These are phyloP conservation scores for Chernovozyma sophiae-reginae DNA, from an alignment of 1,139 yeast species.

Conservation along the genomic window DNA sequence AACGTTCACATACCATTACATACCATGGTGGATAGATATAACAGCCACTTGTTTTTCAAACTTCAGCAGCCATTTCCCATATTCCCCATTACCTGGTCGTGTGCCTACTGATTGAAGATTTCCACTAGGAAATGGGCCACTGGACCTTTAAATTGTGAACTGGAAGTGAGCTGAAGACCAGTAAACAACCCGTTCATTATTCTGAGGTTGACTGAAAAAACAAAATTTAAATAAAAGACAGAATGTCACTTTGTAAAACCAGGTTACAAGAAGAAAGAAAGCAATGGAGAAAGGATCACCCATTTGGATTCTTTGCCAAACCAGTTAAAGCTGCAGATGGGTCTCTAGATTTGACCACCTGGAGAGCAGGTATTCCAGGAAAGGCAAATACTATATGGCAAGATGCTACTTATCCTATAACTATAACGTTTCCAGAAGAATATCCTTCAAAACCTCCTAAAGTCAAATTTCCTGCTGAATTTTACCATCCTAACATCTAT, in stretches of 20 bases:
- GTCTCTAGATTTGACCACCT: constrained; percentile 71
- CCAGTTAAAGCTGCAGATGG: constrained; percentile 81
- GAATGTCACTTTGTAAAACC: constrained; percentile 62
- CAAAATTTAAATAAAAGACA: too few relatives aligned
- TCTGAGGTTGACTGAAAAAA: too few relatives aligned
- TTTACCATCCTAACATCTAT: constrained; percentile 94
- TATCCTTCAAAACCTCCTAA: constrained; percentile 97
- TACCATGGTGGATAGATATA: too few relatives aligned
- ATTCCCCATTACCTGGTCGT: too few relatives aligned
- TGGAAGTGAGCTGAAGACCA: too few relatives aligned
- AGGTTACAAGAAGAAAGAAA: constrained; percentile 87
- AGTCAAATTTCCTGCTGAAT: constrained; percentile 79
- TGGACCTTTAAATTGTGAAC: too few relatives aligned
- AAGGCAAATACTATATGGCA: constrained; percentile 83
- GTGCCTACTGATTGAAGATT: too few relatives aligned
- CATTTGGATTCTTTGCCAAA: constrained; percentile 93
- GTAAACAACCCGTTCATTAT: too few relatives aligned
- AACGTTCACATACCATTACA: too few relatives aligned
- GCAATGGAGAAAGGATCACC: constrained; percentile 98
- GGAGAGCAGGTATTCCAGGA: constrained; percentile 98
- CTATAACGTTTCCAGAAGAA: constrained; percentile 79
- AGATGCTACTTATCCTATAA: constrained; percentile 83
- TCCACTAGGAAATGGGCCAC: too few relatives aligned
- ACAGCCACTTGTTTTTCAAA: too few relatives aligned
- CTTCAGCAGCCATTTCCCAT: too few relatives aligned